Evolutionary conservation across 495 filamentous ascomycete species (phyloP).

Genomic region (Recurvomyces mirabilis): DNA sequence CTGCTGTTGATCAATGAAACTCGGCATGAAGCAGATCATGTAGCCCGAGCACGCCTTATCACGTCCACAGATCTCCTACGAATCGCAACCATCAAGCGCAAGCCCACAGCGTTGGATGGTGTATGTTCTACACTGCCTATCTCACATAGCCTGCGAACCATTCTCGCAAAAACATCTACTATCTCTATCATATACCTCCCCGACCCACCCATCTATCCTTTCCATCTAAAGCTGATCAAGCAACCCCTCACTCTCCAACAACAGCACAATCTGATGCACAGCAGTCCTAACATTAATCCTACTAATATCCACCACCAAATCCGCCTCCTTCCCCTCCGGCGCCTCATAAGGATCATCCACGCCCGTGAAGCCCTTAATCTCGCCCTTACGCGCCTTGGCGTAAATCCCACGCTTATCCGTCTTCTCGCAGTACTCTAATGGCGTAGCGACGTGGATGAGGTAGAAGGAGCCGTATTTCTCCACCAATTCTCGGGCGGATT

Average conservation of each 20-base stretch:
- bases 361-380: constrained; percentile 97
- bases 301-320: constrained; percentile 74
- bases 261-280: constrained; percentile 90
- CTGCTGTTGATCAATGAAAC: too few relatives aligned
- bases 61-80: too few relatives aligned
- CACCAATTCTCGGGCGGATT: constrained; percentile 68
- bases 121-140: too few relatives aligned
- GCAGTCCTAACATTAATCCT: constrained; percentile 81
- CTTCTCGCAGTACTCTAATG: constrained; percentile 83
- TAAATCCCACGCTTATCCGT: constrained; percentile 94
- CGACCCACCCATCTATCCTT: too few relatives aligned
- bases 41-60: too few relatives aligned
- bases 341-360: constrained; percentile 95
- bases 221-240: constrained; percentile 46
- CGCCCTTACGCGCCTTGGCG: constrained; percentile 66
- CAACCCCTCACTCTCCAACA: constrained; percentile 84
- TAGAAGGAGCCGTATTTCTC: constrained; percentile 84
- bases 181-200: too few relatives aligned
- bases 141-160: too few relatives aligned
- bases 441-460: constrained; percentile 88
- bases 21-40: too few relatives aligned
- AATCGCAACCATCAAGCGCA: too few relatives aligned
- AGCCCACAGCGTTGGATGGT: too few relatives aligned
- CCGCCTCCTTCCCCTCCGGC: constrained; percentile 65
- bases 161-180: too few relatives aligned